A percentile compares a stretch with the other conserved stretches of the same genome.
Evolutionary conservation across 2,329 filamentous ascomycete genomes (phyloP).

Genomic region (Basipetospora sp.): DNA sequence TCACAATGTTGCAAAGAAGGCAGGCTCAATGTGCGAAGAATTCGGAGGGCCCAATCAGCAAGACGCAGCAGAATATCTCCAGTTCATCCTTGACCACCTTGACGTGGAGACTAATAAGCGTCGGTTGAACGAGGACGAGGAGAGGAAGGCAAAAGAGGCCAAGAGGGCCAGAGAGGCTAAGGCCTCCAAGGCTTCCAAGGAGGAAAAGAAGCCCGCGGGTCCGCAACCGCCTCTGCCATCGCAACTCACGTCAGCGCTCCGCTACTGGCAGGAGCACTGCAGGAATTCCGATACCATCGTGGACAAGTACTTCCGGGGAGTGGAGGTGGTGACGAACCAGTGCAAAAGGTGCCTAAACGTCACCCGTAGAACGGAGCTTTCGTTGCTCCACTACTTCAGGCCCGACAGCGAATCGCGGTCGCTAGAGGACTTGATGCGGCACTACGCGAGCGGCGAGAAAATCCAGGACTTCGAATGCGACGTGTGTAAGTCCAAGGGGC

Average conservation of each 20-base stretch:
- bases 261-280: slow-evolving; percentile 60
- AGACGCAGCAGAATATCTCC: slow-evolving; percentile 80
- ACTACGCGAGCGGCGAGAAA: slow-evolving; percentile 59
- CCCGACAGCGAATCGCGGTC: no score
- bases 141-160: no score
- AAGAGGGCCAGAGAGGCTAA: no score
- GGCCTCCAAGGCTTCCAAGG: no score
- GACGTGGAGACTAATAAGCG: slow-evolving; percentile 69
- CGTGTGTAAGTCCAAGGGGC: slow-evolving; percentile 52
- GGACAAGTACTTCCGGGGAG: slow-evolving; percentile 63
- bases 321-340: slow-evolving; percentile 57
- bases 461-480: slow-evolving; percentile 60
- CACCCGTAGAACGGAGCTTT: slow-evolving; percentile 9
- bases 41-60: slow-evolving; percentile 67
- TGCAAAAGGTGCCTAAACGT: slow-evolving; percentile 43
- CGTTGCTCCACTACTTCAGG: no score
- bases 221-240: no score
- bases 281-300: slow-evolving; percentile 61
- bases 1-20: slow-evolving; percentile 20
- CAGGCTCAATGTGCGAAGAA: slow-evolving; percentile 12
- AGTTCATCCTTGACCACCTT: slow-evolving; percentile 65
- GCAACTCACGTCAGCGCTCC: slow-evolving; percentile 15
- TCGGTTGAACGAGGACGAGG: no score
- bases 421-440: slow-evolving; percentile 18
- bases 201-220: no score